phyloP scores from a whole-genome alignment of 805 yeast species.

The Peterozyma xylosa region DNA sequence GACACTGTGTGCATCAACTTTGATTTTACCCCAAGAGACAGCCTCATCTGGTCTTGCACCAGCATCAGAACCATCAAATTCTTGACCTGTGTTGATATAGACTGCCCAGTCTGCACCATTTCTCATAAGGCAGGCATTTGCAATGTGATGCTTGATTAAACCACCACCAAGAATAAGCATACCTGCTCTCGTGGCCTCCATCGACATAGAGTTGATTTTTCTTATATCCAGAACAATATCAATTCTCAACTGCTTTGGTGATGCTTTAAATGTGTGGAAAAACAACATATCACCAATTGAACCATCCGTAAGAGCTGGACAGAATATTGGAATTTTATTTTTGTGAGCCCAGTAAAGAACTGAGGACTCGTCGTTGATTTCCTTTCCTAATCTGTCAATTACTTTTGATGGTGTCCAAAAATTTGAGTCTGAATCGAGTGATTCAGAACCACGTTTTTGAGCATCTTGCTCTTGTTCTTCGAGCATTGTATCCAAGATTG shows the following conservation, averaged over 20 bases:
- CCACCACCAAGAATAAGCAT: conserved; percentile 98
- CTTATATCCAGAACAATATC: conserved; percentile 95
- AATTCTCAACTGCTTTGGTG: conserved; percentile 81
- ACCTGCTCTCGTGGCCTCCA: conserved; percentile 92
- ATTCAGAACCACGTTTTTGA: conserved; percentile 41
- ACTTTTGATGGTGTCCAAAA: conserved; percentile 93
- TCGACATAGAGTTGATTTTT: conserved; percentile 82
- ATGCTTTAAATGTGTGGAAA: conserved; percentile 94
- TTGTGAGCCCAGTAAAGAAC: conserved; percentile 98
- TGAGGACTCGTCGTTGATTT: conserved; percentile 87
- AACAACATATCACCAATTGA: conserved; percentile 98
- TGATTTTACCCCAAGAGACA: conserved; percentile 97
- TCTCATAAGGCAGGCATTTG: conserved; percentile 97
- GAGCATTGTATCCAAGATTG: conserved; percentile 78
- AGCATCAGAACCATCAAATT: conserved; percentile 97
- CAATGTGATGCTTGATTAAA: conserved; percentile 90
- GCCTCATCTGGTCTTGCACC: conserved; percentile 99
- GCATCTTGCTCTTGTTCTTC: conserved; percentile 80
- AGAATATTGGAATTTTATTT: conserved; percentile 91
- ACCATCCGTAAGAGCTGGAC: conserved; percentile 98
- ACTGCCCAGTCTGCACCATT: conserved; percentile 99
- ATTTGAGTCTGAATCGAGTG: conserved; percentile 59
- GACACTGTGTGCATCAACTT: conserved; percentile 84
- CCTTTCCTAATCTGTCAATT: conserved; percentile 90
- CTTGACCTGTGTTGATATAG: conserved; percentile 96